phyloP scores from a whole-genome alignment of 805 yeast species.

The Cyberlindnera nakhonratchasimensis region DNA sequence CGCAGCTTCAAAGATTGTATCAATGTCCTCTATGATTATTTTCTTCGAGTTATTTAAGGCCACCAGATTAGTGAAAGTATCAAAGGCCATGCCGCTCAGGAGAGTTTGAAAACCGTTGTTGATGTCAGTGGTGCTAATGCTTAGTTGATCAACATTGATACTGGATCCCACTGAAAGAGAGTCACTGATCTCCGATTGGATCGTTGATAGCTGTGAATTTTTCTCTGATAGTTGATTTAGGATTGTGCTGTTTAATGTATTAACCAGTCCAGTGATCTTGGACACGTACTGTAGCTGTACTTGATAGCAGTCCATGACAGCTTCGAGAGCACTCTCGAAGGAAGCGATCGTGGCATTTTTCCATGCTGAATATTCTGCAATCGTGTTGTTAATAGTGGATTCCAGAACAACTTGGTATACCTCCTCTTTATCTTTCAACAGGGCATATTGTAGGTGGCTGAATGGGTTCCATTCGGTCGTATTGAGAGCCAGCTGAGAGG shows the following conservation, averaged over 20 bases:
- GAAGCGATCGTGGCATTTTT: constrained; percentile 1
- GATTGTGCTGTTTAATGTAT: constrained; percentile 4
- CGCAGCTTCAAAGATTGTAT: constrained; percentile 1
- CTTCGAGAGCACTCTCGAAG: constrained; percentile 1
- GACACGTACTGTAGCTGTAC: background rate
- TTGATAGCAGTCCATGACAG: background rate
- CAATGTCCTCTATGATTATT: constrained; percentile 2
- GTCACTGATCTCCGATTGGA: constrained; percentile 3
- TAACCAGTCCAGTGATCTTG: background rate
- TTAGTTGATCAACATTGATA: constrained; percentile 4
- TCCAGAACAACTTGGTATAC: background rate
- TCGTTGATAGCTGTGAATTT: background rate
- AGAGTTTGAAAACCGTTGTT: background rate
- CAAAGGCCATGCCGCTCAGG: background rate
- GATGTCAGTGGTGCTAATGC: constrained; percentile 1
- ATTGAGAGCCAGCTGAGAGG: background rate
- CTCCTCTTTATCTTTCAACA: background rate
- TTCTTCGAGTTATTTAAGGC: background rate
- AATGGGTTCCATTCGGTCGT: background rate
- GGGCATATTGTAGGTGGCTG: background rate
- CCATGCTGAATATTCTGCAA: background rate
- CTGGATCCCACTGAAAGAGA: constrained; percentile 8
- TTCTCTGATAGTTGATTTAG: background rate
- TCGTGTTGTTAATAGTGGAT: background rate
- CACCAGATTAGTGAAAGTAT: background rate